Base-by-base conservation (phyloP, 208 protist genomes). In the Herpetomonas muscarum region DNA sequence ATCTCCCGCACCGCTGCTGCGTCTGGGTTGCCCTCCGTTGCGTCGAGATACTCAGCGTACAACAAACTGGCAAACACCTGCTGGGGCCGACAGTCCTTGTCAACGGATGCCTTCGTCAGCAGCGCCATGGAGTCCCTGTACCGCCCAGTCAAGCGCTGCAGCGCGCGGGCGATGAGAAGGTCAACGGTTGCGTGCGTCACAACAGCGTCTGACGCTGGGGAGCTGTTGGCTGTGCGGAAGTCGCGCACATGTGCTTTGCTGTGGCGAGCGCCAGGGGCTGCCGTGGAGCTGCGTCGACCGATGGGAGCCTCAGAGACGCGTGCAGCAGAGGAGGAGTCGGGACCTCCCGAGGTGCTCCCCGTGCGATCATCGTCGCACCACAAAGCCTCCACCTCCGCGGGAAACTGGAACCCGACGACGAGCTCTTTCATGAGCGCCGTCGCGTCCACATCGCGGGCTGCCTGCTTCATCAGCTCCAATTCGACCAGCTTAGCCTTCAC, bases 401-500 rank as follows among this genome's bases (percentile, higher is more conserved):
- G 41, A 55, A 86, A 93, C 22, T 49, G 19, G 49, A 93, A 88
- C 2, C 39, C 13, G 17, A 61, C 56, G 4, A 90, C 69, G 30
- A 68, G 46, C 2, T 26, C 22, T 1, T 60, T 3, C 37, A 85
- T 36, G n/a, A 87, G 39, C 2, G 34, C 44, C 12, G 69, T 59
- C 0, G 59, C 52, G 60, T 90, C 68, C 10, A 87, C 55, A 15
- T 75, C 61, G 41, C 64, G 64, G 10, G 68, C 74, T 10, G 37
- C 51, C 3, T 67, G 62, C 56, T 90, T 90, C 15, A 74, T 53
- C 52, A 56, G 53, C 49, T 90, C 77, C 36, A 93, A 54, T n/a
- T 77, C 61, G 6, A 79, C 61, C 17, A 93, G 74, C 37, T 85
- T 82, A 0, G 66, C 53, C n/a, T 70, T 69, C 15, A 86, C 34